Conservation (phyloP, 225 moss, liverwort and hornwort genomes). For the Physcomitrellopsis africana region DNA sequence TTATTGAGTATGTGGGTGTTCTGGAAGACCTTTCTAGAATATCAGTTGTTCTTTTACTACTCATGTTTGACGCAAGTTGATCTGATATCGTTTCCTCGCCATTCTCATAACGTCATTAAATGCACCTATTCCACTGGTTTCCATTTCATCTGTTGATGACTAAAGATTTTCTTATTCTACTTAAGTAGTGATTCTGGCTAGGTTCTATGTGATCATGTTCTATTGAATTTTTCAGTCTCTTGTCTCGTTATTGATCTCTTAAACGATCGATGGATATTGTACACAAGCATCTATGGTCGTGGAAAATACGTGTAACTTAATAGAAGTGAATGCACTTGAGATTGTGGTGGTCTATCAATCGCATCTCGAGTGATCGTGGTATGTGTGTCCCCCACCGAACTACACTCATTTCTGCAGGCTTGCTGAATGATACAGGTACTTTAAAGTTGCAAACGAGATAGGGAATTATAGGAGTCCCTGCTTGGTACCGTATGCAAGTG, state of each 20-base stretch:
- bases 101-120: background rate
- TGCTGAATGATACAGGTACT: background rate
- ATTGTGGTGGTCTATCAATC: constrained; percentile 1
- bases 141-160: constrained; percentile 2
- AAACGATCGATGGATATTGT: background rate
- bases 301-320: background rate
- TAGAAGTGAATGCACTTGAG: background rate
- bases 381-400: constrained; percentile 1
- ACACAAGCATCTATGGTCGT: background rate
- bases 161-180: constrained; percentile 1
- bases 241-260: background rate
- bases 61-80: background rate
- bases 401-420: background rate
- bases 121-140: background rate
- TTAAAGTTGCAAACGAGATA: background rate
- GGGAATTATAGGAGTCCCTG: background rate
- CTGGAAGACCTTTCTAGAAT: constrained; percentile 2
- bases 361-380: background rate
- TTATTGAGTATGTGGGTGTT: constrained; percentile 11
- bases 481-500: background rate
- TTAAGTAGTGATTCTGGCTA: background rate
- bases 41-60: background rate
- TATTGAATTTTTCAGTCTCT: background rate
- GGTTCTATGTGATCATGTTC: constrained; percentile 1
- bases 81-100: background rate